Evolutionary conservation across 2,329 filamentous ascomycete genomes (phyloP), one percentile per base, ranked within the genome.

Genomic region (Camptophora hylomeconis): DNA sequence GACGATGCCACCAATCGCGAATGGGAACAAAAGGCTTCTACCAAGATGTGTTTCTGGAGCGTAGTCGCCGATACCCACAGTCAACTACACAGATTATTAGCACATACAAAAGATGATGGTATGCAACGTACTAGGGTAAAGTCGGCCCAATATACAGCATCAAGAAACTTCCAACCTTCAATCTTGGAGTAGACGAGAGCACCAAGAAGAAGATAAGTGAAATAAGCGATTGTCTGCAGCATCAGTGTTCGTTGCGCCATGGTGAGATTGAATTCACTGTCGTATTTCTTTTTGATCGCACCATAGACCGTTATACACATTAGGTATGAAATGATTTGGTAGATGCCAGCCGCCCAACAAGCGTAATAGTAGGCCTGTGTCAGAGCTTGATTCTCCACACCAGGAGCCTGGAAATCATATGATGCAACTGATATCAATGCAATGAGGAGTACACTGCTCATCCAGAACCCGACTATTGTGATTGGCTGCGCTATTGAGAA

Each of bases 291-390:
- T 31, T 50, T 58, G 33, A 56, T 60, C 3, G 69, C 69, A 5
- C 70, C 70, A 31, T 60, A 61, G 1, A 69, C 64, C 0, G 69
- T 74, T 6, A 69, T 40, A 17, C 62, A 53, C 60, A 73, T 63
- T 6, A 73, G 46, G 2, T 56, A 56, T 1, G 65, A 58, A 20
- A 74, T 62, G 29, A 71, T 54, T 33, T 68, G 65, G 42, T 74
- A 74, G 3, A 72, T 45, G 0, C 45, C 58, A 3, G 69, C 65
- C 4, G 70, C 70, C 31, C 70, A 67, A 29, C 70, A 63, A 2
- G 58, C 69, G 39, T 72, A 74, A 45, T 73, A 75, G 45, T 64
- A 73, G 5, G 66, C 65, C 39, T 69, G 64, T 0, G 64, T 63
- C 14, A 73, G 48, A 1, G 65, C 58, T 38, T 64, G 61, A 7